phyloP scores from a whole-genome alignment of 345 rosid genomes.

The Gossypium australe region DNA sequence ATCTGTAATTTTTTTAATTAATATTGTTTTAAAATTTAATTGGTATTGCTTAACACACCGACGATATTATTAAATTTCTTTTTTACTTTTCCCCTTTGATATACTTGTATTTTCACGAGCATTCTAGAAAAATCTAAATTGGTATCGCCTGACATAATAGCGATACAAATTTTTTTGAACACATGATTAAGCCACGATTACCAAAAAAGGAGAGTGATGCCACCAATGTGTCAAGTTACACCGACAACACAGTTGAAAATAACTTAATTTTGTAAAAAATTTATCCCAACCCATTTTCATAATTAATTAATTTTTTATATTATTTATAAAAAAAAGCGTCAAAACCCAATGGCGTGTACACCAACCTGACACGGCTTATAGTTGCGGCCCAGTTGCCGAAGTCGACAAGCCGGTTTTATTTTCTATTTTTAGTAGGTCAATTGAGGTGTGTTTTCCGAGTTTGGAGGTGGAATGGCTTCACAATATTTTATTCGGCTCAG shows the following conservation, averaged over 20 bases:
- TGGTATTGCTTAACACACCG: accelerated
- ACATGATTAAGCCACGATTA: accelerated
- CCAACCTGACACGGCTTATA: background rate
- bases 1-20: no score
- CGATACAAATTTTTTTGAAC: accelerated
- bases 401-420: background rate
- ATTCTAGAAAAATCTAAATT: no score
- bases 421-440: background rate
- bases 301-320: no score
- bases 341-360: background rate
- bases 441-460: background rate
- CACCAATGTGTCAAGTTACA: no score
- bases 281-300: no score
- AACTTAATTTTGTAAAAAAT: no score
- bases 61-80: no score
- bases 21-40: no score
- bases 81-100: accelerated
- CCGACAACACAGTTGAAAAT: no score
- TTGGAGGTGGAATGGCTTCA: background rate
- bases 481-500: background rate
- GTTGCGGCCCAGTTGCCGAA: background rate
- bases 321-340: background rate
- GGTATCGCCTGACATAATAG: accelerated
- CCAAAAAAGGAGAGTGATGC: accelerated
- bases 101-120: no score